Percentiles rank a stretch among this genome's conserved stretches.
Conservation (phyloP, 331 rosid species). For the Cydonia oblonga region DNA sequence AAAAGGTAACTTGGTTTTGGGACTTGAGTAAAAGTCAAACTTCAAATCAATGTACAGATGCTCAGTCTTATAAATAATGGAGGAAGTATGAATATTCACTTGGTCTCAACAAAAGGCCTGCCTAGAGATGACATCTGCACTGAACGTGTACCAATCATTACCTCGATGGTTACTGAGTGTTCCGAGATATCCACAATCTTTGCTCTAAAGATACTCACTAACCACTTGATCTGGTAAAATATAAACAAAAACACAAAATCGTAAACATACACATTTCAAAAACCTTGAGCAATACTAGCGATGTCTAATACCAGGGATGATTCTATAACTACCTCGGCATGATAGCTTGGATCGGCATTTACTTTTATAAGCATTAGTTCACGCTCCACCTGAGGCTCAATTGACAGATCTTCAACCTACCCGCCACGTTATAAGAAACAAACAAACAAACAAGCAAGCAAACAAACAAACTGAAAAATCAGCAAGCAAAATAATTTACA, state of each 20-base stretch:
- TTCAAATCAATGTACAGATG: neutral
- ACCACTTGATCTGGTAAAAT: conserved; percentile 58
- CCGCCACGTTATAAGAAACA: neutral
- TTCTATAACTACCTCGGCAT: conserved; percentile 45
- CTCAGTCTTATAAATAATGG: neutral
- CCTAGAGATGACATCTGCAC: neutral
- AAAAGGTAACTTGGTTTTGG: neutral
- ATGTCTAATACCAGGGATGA: neutral
- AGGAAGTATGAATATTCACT: neutral
- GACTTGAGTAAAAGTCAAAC: neutral
- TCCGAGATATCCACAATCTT: conserved; percentile 82
- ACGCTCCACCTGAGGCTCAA: conserved; percentile 81
- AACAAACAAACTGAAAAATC: neutral
- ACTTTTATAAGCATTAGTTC: conserved; percentile 81
- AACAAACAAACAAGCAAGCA: neutral
- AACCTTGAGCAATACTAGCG: neutral
- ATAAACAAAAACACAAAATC: conserved; percentile 1
- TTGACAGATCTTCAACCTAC: conserved; percentile 81
- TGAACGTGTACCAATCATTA: conserved; percentile 5
- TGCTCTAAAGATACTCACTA: conserved; percentile 76
- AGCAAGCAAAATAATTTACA: neutral
- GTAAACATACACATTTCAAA: neutral
- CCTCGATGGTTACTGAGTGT: conserved; percentile 74
- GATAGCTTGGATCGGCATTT: conserved; percentile 40
- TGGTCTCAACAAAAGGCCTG: neutral